These are phyloP conservation scores for Dactylellina haptotyla DNA, from an alignment of 2,329 filamentous ascomycete genomes.

Conservation along the genomic window DNA sequence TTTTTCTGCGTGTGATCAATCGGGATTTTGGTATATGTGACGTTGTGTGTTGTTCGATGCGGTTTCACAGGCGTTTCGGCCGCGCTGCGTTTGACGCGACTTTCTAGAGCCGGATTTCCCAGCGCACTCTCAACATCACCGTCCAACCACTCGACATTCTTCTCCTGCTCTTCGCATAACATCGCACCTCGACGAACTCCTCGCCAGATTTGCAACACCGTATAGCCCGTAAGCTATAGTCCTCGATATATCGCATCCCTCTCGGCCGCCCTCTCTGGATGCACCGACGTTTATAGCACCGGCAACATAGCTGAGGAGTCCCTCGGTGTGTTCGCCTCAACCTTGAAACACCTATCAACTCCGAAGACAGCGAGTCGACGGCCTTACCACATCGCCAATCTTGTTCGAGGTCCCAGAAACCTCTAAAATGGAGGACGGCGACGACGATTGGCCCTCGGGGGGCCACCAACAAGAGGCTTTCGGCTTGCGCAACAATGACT, in stretches of 20 bases:
- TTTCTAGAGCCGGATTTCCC: conserved; percentile 15
- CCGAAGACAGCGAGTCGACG: background rate
- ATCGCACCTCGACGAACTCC: background rate
- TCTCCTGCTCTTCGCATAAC: conserved; percentile 3
- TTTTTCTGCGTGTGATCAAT: background rate
- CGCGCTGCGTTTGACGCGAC: conserved; percentile 17
- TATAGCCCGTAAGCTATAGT: background rate
- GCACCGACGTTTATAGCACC: conserved; percentile 33
- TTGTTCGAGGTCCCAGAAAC: background rate
- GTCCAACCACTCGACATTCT: conserved; percentile 10
- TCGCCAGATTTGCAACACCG: background rate
- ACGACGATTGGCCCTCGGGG: conserved; percentile 42
- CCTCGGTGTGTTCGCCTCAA: conserved; percentile 50
- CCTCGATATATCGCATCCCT: background rate
- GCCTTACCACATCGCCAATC: background rate
- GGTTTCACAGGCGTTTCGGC: background rate
- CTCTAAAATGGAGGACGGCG: conserved; percentile 25
- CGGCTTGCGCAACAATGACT: conserved; percentile 42
- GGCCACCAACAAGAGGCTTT: conserved; percentile 41
- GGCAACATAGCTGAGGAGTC: conserved; percentile 48
- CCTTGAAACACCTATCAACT: background rate
- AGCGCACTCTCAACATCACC: conserved; percentile 5
- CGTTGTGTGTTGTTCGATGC: background rate
- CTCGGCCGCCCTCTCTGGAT: conserved; percentile 7
- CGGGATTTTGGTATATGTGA: background rate